A percentile compares a stretch with the other conserved stretches of the same genome.
Conservation (phyloP, 2,329 filamentous ascomycete species). For the Calcarisporium arbuscula region DNA sequence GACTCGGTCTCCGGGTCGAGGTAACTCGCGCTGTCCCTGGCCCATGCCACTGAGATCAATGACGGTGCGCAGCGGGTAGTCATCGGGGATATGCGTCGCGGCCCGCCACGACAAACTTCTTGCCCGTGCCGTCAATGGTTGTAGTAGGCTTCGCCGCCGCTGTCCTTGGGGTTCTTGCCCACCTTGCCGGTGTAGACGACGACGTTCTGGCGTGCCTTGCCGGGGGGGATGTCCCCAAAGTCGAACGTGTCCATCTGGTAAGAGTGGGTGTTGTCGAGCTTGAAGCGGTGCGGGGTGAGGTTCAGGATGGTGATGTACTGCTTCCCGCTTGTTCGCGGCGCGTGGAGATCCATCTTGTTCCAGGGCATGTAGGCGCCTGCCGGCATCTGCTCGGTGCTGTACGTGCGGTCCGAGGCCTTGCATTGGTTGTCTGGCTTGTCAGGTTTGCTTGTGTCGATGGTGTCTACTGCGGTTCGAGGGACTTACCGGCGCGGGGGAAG, state of each 20-base stretch:
- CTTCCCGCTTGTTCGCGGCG: conserved; percentile 8
- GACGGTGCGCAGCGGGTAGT: conserved; percentile 18
- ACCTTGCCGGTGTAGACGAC: conserved; percentile 18
- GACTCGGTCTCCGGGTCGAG: conserved; percentile 22
- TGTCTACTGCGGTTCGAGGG: too few species aligned
- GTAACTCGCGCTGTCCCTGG: conserved; percentile 26
- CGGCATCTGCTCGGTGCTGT: conserved; percentile 6
- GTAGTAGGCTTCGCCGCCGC: conserved; percentile 26
- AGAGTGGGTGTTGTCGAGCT: conserved; percentile 18
- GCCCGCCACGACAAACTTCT: conserved; percentile 22
- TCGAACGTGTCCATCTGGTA: conserved; percentile 26
- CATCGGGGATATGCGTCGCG: conserved; percentile 22
- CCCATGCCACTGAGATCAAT: conserved; percentile 25
- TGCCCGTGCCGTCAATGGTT: conserved; percentile 21
- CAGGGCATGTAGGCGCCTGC: conserved; percentile 10
- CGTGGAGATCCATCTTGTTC: conserved; percentile 4
- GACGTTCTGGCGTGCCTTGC: conserved; percentile 22
- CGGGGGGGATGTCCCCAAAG: conserved; percentile 26
- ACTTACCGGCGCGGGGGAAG: too few species aligned
- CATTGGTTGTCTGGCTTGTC: conserved; percentile 3
- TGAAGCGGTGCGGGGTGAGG: conserved; percentile 24
- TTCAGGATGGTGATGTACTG: conserved; percentile 28
- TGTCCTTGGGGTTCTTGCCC: conserved; percentile 13
- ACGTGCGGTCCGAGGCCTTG: conserved; percentile 6
- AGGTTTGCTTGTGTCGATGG: too few species aligned